A percentile compares a stretch with the other conserved stretches of the same genome.
Conservation (phyloP, 1,139 yeast genomes). For the Chernovozyma sophiae-reginae region DNA sequence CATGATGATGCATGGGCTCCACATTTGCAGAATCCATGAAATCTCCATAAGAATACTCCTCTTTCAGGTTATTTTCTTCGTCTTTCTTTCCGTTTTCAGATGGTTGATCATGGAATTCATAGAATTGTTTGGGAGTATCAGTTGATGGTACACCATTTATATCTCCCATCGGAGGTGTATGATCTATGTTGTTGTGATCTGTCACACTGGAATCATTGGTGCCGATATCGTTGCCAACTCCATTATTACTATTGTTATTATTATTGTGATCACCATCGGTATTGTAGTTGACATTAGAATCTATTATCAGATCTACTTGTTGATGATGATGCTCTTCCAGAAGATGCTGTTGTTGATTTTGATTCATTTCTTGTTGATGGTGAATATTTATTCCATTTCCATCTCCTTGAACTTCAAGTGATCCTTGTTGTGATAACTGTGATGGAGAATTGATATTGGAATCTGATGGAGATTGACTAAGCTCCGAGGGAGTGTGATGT, state of each 20-base stretch:
- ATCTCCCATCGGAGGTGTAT: neutral
- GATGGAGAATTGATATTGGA: conserved; percentile 4
- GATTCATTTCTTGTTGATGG: neutral
- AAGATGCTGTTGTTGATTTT: neutral
- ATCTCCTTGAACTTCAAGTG: neutral
- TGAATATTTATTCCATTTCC: neutral
- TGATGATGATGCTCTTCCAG: neutral
- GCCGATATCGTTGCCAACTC: neutral
- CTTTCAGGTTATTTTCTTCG: conserved; percentile 4
- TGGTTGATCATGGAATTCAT: neutral
- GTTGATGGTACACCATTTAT: neutral
- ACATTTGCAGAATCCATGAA: conserved; percentile 19
- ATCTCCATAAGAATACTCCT: conserved; percentile 24
- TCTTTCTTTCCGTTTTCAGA: neutral
- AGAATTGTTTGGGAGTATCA: neutral
- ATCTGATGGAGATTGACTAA: conserved; percentile 3
- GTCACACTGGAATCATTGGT: neutral
- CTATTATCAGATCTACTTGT: neutral
- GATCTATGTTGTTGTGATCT: neutral
- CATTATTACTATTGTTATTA: neutral
- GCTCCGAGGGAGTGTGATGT: conserved; percentile 1
- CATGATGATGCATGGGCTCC: conserved; percentile 7
- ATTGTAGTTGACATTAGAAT: neutral
- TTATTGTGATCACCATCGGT: neutral
- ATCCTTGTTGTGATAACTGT: neutral